Base-by-base conservation (phyloP, 1,284 basidiomycete species). In the Ustilago lituana region DNA sequence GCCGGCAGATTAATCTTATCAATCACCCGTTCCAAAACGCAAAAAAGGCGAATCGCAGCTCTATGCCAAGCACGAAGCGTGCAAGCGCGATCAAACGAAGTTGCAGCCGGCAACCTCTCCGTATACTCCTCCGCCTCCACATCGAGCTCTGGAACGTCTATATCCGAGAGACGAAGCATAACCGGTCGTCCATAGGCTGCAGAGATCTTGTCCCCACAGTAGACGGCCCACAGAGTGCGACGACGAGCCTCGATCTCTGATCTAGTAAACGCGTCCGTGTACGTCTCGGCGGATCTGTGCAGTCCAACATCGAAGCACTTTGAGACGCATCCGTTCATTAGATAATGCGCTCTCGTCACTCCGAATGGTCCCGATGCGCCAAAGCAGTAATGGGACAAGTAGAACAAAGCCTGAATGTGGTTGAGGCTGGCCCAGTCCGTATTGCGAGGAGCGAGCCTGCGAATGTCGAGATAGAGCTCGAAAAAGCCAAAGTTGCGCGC, bases 1-100 rank as follows among this genome's bases (percentile, higher is more conserved):
- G 68, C 63, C 3, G 68, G 68, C 24, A 71, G 63, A 35, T 71
- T 71, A 51, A 71, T 71, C 45, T 71, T 71, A 55, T 71, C 68
- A 19, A 71, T 63, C 47, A 71, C 68, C 6, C 68, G 54, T 35
- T 71, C 68, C 12, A 71, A 45, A 24, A 71, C 68, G 46, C 68
- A 71, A 24, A 62, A 62, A 22, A 71, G 59, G 31, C 68, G 62
- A 24, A 71, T 54, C 9, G 58, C 56, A n/a, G 68, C 68, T 15
- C 68, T 58, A 26, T 71, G 63, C 58, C 56, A 71, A 14, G 62
- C 57, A 3, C 68, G 54, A 15, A 71, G 55, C 7, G 62, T 71
- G 36, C 57, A 60, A 3, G 62, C 63, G 11, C 62, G 58, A 41
- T 66, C 68, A 32, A 66, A 71, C 4, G 62, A 66, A 4, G 55